Conservation (phyloP, 1,139 yeast genomes). For the Diutina neorugosa region DNA sequence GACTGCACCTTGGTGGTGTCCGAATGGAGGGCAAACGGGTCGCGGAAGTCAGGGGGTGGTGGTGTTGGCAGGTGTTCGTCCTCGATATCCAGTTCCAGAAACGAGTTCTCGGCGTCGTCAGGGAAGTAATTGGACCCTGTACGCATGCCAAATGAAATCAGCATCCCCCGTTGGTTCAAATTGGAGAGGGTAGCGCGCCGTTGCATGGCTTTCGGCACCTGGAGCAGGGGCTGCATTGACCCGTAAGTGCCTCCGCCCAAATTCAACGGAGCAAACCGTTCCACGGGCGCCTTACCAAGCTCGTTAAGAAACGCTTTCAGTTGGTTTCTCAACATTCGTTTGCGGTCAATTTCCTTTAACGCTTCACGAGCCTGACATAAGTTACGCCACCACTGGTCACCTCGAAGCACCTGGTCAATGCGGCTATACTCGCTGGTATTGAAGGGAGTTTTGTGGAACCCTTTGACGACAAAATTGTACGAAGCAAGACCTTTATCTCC, state of each 20-base stretch:
- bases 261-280: background rate
- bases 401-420: constrained; percentile 20
- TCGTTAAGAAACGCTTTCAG: constrained; percentile 1
- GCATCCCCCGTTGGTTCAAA: constrained; percentile 60
- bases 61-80: background rate
- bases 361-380: constrained; percentile 43
- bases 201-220: background rate
- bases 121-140: background rate
- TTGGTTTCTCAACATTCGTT: background rate
- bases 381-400: constrained; percentile 57
- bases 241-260: background rate
- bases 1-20: background rate
- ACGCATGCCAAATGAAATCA: constrained; percentile 47
- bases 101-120: background rate
- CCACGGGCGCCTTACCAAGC: background rate
- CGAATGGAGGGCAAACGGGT: background rate
- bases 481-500: constrained; percentile 26
- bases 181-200: constrained; percentile 39
- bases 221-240: background rate
- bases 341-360: constrained; percentile 21
- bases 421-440: constrained; percentile 18
- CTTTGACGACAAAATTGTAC: constrained; percentile 71
- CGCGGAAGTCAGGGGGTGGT: background rate
- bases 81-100: background rate
- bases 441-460: constrained; percentile 24